Percentiles rank a stretch among this genome's conserved stretches.
Conservation (phyloP, 306 rosid genomes). For the Hippophae tibetana region DNA sequence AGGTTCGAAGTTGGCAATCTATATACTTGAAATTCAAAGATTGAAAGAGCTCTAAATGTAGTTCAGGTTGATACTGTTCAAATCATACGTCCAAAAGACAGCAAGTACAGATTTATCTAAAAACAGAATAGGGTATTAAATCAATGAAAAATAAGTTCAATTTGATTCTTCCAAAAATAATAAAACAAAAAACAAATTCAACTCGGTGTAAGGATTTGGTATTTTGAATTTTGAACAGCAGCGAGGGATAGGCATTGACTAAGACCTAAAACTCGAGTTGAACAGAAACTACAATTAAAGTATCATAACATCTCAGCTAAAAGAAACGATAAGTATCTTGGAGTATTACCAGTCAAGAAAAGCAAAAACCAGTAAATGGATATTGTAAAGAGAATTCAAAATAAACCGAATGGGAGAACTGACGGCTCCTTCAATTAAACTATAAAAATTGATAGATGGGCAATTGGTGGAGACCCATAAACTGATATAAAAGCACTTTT, state of each 20-base stretch:
- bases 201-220: neutral
- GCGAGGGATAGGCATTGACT: neutral
- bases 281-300: too few relatives aligned
- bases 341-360: too few relatives aligned
- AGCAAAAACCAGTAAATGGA: too few relatives aligned
- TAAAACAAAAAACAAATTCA: neutral
- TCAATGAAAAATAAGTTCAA: neutral
- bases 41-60: neutral
- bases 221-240: neutral
- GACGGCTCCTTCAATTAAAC: constrained; percentile 1
- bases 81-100: neutral
- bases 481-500: constrained; percentile 16
- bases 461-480: constrained; percentile 9
- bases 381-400: neutral
- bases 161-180: neutral
- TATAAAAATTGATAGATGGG: neutral
- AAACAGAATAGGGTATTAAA: neutral
- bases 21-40: neutral
- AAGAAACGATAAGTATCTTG: too few relatives aligned
- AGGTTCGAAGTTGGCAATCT: neutral
- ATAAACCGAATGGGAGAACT: neutral
- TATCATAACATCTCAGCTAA: too few relatives aligned
- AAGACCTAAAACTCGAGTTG: neutral
- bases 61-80: too few relatives aligned
- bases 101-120: neutral